These are phyloP conservation scores for Bipolaris victoriae DNA, from an alignment of 2,329 filamentous ascomycete genomes.

Conservation along the genomic window DNA sequence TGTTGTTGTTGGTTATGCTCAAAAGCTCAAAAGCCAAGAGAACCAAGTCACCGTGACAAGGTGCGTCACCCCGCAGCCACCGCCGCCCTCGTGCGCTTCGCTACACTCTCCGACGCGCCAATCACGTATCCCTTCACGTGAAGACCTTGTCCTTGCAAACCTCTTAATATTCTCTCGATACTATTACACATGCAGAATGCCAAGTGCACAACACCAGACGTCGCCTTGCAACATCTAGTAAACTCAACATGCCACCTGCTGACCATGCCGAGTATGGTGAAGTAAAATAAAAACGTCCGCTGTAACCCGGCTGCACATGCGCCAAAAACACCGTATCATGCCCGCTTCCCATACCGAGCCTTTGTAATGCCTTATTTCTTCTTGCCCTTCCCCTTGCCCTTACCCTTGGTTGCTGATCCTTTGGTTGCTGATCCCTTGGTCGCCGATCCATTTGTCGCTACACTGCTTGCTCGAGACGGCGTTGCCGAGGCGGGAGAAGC, in stretches of 20 bases:
- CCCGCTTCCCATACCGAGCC: neutral
- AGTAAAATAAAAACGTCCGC: neutral
- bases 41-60: constrained; percentile 11
- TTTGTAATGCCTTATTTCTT: constrained; percentile 49
- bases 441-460: constrained; percentile 73
- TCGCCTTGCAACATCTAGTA: neutral
- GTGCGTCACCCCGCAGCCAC: constrained; percentile 20
- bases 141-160: neutral
- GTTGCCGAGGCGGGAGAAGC: constrained; percentile 76
- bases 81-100: neutral
- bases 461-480: constrained; percentile 86
- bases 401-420: neutral
- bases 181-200: constrained; percentile 3
- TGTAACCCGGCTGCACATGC: neutral
- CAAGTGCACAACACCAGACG: neutral
- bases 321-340: constrained; percentile 9
- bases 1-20: neutral
- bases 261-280: neutral
- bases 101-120: neutral
- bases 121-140: neutral
- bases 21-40: neutral
- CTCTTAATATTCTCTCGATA: neutral
- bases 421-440: constrained; percentile 58
- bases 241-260: constrained; percentile 2
- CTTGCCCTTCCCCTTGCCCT: constrained; percentile 58